Conservation (phyloP, 192 early-diverging fungal species). For the Coemansia sp. region DNA sequence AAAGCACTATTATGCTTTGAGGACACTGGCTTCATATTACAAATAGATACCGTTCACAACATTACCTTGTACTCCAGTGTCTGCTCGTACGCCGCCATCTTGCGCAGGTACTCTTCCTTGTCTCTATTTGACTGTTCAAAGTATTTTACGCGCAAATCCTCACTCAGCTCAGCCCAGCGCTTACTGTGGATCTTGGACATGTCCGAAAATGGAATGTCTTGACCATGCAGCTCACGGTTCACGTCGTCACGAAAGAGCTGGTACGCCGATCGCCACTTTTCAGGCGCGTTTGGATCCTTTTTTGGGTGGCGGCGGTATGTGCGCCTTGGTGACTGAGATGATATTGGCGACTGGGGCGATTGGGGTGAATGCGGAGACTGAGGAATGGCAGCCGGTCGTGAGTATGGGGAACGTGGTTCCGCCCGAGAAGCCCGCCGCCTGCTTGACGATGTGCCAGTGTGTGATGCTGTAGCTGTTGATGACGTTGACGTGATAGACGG, state of each 20-base stretch:
- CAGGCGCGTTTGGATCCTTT: constrained; percentile 49
- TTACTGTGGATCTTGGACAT: constrained; percentile 56
- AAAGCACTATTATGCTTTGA: neutral
- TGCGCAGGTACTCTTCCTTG: constrained; percentile 42
- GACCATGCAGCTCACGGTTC: constrained; percentile 45
- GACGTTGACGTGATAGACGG: constrained; percentile 35
- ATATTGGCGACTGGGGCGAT: constrained; percentile 3
- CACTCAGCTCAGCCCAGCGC: constrained; percentile 40
- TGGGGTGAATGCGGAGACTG: constrained; percentile 24
- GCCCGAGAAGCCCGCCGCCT: constrained; percentile 32
- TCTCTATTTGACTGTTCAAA: constrained; percentile 31
- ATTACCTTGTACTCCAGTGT: constrained; percentile 43
- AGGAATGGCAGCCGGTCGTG: constrained; percentile 15
- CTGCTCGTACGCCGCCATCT: constrained; percentile 39
- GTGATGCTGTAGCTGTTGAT: neutral
- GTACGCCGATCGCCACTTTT: constrained; percentile 55
- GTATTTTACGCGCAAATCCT: constrained; percentile 27
- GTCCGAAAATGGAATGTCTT: constrained; percentile 47
- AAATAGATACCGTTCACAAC: neutral
- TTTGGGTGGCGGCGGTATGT: constrained; percentile 53
- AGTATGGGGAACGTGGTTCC: constrained; percentile 31
- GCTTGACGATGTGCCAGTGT: constrained; percentile 9
- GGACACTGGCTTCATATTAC: neutral
- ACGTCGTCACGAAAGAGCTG: constrained; percentile 56
- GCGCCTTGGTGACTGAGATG: constrained; percentile 33